Evolutionary conservation across 2,329 filamentous ascomycete genomes (phyloP).

Genomic region (Myriosclerotinia scirpicola): DNA sequence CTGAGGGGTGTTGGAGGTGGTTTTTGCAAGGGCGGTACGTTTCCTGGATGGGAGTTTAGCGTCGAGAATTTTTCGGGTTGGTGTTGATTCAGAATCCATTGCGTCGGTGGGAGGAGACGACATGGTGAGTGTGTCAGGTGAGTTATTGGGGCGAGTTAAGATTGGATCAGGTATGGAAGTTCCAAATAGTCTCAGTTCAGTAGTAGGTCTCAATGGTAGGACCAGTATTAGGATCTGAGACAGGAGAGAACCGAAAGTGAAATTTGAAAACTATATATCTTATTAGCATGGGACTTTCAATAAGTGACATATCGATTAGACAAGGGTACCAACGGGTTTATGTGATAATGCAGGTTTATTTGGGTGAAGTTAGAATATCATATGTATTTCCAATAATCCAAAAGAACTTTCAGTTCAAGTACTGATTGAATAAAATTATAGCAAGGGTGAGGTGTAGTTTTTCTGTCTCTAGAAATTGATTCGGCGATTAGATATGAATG

Average conservation of each 20-base stretch:
- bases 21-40: constrained; percentile 9
- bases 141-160: not conserved
- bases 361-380: not conserved
- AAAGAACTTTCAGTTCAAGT: not conserved
- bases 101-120: constrained; percentile 13
- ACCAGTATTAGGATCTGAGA: not conserved
- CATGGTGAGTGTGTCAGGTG: constrained; percentile 17
- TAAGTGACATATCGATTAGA: constrained; percentile 4
- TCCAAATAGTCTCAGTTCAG: not conserved
- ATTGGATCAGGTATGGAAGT: not conserved
- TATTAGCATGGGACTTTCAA: constrained; percentile 3
- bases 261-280: constrained; percentile 10
- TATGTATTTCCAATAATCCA: not conserved
- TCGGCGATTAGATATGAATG: not conserved
- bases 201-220: not conserved
- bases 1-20: not conserved
- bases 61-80: constrained; percentile 2
- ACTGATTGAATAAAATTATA: not conserved
- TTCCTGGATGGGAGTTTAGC: constrained; percentile 13
- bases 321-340: constrained; percentile 1
- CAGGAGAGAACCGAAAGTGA: not conserved
- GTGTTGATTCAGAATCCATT: constrained; percentile 4
- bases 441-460: not conserved
- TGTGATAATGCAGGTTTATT: not conserved
- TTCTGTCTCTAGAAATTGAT: not conserved